A percentile compares a stretch with the other conserved stretches of the same genome.
Evolutionary conservation across 2,329 filamentous ascomycete genomes (phyloP).

Genomic region (Colletotrichum sp.): DNA sequence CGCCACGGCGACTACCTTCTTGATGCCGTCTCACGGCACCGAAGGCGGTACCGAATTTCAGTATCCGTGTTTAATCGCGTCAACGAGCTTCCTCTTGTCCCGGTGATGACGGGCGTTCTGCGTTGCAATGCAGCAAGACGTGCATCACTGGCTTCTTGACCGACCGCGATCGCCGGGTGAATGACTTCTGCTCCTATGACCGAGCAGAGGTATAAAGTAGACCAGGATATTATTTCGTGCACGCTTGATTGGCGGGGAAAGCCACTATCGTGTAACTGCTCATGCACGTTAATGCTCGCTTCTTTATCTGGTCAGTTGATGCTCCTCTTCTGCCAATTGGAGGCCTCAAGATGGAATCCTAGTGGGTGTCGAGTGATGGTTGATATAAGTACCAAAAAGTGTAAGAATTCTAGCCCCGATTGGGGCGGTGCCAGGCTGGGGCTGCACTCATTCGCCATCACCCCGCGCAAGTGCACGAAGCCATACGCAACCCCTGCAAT

Average conservation of each 20-base stretch:
- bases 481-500: not conserved
- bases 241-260: not conserved
- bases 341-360: not conserved
- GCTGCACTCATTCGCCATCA: slow-evolving; percentile 4
- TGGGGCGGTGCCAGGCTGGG: not conserved
- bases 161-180: not conserved
- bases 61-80: not conserved
- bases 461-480: not conserved
- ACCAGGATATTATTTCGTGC: not conserved
- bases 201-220: not conserved
- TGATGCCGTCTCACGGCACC: not conserved
- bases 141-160: not conserved
- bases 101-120: not conserved
- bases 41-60: not conserved
- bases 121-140: not conserved
- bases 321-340: not conserved
- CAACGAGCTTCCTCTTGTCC: not conserved
- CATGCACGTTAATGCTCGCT: slow-evolving; percentile 67
- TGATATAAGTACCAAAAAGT: not conserved
- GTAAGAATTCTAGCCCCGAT: not conserved
- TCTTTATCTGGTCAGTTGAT: not conserved
- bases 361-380: not conserved
- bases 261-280: slow-evolving; percentile 56
- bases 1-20: not conserved
- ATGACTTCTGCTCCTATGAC: not conserved